Percentiles rank a stretch among this genome's conserved stretches.
Conservation (phyloP, 148 eudicot genomes). For the Nepenthes mirabilis region DNA sequence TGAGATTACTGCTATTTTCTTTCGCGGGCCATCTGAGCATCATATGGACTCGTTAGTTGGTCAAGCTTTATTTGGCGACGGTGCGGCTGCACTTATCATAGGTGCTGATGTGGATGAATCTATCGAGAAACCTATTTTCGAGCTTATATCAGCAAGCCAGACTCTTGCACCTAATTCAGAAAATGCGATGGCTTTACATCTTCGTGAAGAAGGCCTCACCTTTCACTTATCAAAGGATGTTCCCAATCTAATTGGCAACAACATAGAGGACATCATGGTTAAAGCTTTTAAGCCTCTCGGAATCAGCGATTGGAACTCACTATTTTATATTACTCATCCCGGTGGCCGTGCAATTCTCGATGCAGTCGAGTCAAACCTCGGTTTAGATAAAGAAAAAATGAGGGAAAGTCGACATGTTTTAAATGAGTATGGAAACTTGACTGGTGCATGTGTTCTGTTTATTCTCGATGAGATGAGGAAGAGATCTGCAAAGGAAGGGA, state of each 20-base stretch:
- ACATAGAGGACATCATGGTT: slow-evolving; percentile 1
- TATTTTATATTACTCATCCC: too few species aligned
- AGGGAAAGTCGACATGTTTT: neutral
- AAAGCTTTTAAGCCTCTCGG: slow-evolving; percentile 2
- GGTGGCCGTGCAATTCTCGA: too few species aligned
- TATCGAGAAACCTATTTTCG: neutral
- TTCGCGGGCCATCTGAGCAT: too few species aligned
- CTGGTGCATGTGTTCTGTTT: slow-evolving; percentile 1
- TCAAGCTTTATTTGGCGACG: too few species aligned
- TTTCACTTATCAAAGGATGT: neutral
- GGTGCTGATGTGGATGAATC: too few species aligned
- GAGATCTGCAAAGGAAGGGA: too few species aligned
- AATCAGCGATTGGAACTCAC: too few species aligned
- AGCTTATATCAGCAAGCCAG: neutral
- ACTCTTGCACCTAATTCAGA: neutral
- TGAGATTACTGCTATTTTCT: too few species aligned
- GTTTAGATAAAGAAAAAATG: slow-evolving; percentile 3
- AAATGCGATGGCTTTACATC: neutral
- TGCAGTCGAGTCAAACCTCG: neutral
- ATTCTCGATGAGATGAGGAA: slow-evolving; percentile 3
- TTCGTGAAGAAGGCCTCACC: neutral
- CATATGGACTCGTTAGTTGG: too few species aligned
- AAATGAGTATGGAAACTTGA: slow-evolving; percentile 4
- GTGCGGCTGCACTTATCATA: too few species aligned
- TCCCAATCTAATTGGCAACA: neutral